phyloP scores from a whole-genome alignment of 176 grass and related monocot genomes.

The Themeda triandra region DNA sequence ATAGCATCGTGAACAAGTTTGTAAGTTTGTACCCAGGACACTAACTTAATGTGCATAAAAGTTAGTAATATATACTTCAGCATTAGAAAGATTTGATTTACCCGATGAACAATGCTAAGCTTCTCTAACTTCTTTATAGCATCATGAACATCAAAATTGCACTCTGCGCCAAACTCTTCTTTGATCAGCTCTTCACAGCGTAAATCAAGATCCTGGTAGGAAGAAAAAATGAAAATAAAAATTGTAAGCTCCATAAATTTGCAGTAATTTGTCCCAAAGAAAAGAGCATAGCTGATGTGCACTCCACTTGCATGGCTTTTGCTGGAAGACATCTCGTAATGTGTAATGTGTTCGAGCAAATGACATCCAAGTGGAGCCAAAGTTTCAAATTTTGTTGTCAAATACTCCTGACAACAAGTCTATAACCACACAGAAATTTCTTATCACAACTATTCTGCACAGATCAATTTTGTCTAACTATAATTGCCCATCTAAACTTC shows the following conservation, averaged over 20 bases:
- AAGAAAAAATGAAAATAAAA: conserved; percentile 7
- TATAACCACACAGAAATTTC: neutral
- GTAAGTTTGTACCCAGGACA: no score
- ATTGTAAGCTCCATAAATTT: neutral
- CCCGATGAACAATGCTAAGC: conserved; percentile 74
- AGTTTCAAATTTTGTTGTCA: neutral
- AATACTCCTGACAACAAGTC: neutral
- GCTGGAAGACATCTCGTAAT: neutral
- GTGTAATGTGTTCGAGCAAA: neutral
- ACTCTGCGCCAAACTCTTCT: conserved; percentile 63
- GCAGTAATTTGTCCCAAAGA: neutral
- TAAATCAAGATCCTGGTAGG: conserved; percentile 70
- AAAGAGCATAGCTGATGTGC: neutral
- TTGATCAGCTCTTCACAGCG: conserved; percentile 76
- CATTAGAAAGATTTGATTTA: conserved; percentile 31
- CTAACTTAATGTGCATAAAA: neutral
- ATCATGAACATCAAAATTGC: conserved; percentile 88
- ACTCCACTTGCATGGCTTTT: neutral
- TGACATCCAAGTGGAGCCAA: neutral
- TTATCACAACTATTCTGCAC: neutral
- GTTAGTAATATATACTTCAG: neutral
- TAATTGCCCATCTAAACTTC: neutral
- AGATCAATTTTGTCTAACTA: neutral
- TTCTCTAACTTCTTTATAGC: conserved; percentile 85
- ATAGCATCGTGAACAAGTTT: conserved; percentile 74